Percentiles rank a stretch among this genome's conserved stretches.
phyloP scores from a whole-genome alignment of 2,329 filamentous ascomycete species.

The Rhexocercosporidium sp. region DNA sequence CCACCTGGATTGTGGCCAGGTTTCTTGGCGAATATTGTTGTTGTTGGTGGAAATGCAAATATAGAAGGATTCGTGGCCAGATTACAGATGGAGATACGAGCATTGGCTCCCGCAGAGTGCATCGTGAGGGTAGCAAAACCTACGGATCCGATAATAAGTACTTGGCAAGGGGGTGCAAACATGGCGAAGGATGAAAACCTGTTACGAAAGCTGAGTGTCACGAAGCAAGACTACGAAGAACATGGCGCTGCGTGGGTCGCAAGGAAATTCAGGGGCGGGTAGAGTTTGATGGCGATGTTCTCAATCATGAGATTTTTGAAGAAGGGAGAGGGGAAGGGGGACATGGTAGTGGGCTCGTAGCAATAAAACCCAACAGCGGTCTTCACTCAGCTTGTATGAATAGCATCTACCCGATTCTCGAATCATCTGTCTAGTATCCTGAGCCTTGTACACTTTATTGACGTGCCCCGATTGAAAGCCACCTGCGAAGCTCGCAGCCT shows the following conservation, averaged over 20 bases:
- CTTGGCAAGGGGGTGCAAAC: slow-evolving; percentile 84
- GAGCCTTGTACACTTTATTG: too few relatives aligned
- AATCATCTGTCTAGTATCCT: too few relatives aligned
- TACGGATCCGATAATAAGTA: slow-evolving; percentile 75
- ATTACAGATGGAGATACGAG: slow-evolving; percentile 75
- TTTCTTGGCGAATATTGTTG: slow-evolving; percentile 83
- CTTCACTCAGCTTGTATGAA: too few relatives aligned
- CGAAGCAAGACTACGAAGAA: slow-evolving; percentile 89
- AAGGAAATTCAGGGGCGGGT: slow-evolving; percentile 65
- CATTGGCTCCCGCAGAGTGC: slow-evolving; percentile 76
- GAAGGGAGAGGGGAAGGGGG: too few relatives aligned
- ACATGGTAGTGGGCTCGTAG: too few relatives aligned
- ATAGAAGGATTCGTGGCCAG: slow-evolving; percentile 83
- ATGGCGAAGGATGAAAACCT: slow-evolving; percentile 71
- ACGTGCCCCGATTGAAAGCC: too few relatives aligned
- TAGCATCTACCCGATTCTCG: too few relatives aligned
- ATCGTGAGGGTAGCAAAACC: slow-evolving; percentile 75
- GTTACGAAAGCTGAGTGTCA: slow-evolving; percentile 73
- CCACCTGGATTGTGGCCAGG: slow-evolving; percentile 85
- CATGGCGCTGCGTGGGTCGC: slow-evolving; percentile 77
- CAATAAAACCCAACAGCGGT: too few relatives aligned
- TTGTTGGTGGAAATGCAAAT: slow-evolving; percentile 84
- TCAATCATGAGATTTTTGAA: too few relatives aligned
- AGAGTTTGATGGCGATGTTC: background rate
- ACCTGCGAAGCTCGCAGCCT: too few relatives aligned